A percentile compares a stretch with the other conserved stretches of the same genome.
These are phyloP conservation scores for Colletotrichum higginsianum DNA, from an alignment of 2,329 filamentous ascomycete species.

Conservation along the genomic window DNA sequence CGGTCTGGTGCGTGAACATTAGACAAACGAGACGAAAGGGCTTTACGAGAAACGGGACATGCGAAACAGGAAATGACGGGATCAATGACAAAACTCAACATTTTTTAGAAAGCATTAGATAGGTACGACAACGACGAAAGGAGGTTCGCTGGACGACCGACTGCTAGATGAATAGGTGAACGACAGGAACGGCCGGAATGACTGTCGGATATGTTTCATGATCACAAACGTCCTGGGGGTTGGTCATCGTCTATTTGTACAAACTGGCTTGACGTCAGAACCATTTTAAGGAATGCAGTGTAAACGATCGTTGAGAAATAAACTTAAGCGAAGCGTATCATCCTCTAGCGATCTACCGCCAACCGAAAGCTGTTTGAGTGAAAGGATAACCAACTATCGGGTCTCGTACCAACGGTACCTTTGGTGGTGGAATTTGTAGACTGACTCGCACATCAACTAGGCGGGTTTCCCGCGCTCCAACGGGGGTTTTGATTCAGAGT, in stretches of 20 bases:
- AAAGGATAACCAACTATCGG: too few relatives aligned
- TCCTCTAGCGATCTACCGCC: neutral
- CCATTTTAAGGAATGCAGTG: neutral
- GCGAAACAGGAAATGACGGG: conserved; percentile 11
- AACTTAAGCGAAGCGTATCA: conserved; percentile 2
- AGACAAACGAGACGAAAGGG: conserved; percentile 5
- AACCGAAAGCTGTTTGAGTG: neutral
- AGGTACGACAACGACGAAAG: neutral
- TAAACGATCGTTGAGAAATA: conserved; percentile 19
- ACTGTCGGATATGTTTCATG: conserved; percentile 6
- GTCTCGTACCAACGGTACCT: too few relatives aligned
- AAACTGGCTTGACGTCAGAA: neutral
- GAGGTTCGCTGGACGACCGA: conserved; percentile 27
- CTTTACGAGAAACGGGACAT: conserved; percentile 20
- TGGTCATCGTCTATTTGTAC: neutral
- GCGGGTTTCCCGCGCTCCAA: too few relatives aligned
- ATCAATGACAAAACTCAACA: conserved; percentile 4
- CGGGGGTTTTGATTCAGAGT: neutral
- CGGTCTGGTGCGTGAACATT: conserved; percentile 1
- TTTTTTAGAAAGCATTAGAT: conserved; percentile 14
- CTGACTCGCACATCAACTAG: neutral
- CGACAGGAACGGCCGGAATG: neutral
- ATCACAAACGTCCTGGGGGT: conserved; percentile 3
- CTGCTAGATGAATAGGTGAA: conserved; percentile 1
- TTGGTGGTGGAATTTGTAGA: neutral